Evolutionary conservation across 768 basidiomycete species (phyloP).

Genomic region (Chiua virens): DNA sequence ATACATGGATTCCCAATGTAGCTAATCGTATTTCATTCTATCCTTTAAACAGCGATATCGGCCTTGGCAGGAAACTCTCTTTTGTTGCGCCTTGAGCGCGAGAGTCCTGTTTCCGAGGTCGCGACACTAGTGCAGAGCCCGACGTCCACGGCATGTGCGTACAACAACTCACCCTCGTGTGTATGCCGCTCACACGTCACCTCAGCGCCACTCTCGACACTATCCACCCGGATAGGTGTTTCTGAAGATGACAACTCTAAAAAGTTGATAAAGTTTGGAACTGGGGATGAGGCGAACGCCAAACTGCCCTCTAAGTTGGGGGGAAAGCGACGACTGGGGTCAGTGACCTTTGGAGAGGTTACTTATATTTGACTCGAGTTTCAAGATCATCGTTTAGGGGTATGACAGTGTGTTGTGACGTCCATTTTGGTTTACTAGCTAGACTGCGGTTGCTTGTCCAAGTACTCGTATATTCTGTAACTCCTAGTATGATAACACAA

Average conservation of each 20-base stretch:
- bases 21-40: not conserved
- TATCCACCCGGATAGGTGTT: not conserved
- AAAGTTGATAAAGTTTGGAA: not conserved
- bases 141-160: not conserved
- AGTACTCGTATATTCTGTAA: no score
- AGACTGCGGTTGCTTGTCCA: no score
- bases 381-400: no score
- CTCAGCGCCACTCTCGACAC: not conserved
- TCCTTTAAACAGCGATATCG: no score
- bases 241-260: not conserved
- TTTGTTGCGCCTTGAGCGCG: not conserved
- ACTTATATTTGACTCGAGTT: not conserved
- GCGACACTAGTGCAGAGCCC: not conserved
- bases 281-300: not conserved
- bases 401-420: not conserved
- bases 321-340: not conserved
- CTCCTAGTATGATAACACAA: no score
- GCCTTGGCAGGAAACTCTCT: not conserved
- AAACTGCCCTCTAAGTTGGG: not conserved
- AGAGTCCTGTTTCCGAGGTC: not conserved
- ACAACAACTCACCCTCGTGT: not conserved
- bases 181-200: not conserved
- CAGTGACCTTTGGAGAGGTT: constrained; percentile 3
- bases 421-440: no score
- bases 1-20: not conserved